These are phyloP conservation scores for Logfia minima DNA, from an alignment of 129 eudicot species.

Conservation along the genomic window DNA sequence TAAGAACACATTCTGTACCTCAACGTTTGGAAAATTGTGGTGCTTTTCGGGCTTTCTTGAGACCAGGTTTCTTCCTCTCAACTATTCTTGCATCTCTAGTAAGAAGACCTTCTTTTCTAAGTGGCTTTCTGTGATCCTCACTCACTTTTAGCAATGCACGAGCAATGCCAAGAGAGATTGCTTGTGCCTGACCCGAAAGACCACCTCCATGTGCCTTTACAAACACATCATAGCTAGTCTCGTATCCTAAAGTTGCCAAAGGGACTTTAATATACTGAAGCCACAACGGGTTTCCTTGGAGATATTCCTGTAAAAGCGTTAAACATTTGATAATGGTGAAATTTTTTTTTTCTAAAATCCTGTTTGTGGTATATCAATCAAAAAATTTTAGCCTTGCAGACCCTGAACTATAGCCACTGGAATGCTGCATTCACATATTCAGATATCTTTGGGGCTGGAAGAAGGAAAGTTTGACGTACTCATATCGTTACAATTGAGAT, in stretches of 20 bases:
- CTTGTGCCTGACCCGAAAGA: slow-evolving; percentile 95
- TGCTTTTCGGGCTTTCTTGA: slow-evolving; percentile 87
- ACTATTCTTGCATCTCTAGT: slow-evolving; percentile 88
- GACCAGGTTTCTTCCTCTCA: slow-evolving; percentile 92
- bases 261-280: slow-evolving; percentile 78
- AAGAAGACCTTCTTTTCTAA: slow-evolving; percentile 80
- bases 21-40: slow-evolving; percentile 96
- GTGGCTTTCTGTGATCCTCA: slow-evolving; percentile 62
- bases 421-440: not conserved
- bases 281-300: slow-evolving; percentile 95
- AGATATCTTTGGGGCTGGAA: not conserved
- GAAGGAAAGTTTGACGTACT: not conserved
- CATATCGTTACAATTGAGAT: not conserved
- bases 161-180: slow-evolving; percentile 83
- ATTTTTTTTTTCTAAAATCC: too few relatives aligned
- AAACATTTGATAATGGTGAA: not conserved
- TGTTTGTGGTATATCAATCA: too few relatives aligned
- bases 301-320: slow-evolving; percentile 71
- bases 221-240: slow-evolving; percentile 75
- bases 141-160: slow-evolving; percentile 91
- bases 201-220: slow-evolving; percentile 99
- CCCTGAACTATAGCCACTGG: not conserved
- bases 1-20: slow-evolving; percentile 33
- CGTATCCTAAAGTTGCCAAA: slow-evolving; percentile 70
- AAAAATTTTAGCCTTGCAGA: not conserved